Base-by-base conservation (phyloP, 2,329 filamentous ascomycete genomes). In the Penicillium nordicum region DNA sequence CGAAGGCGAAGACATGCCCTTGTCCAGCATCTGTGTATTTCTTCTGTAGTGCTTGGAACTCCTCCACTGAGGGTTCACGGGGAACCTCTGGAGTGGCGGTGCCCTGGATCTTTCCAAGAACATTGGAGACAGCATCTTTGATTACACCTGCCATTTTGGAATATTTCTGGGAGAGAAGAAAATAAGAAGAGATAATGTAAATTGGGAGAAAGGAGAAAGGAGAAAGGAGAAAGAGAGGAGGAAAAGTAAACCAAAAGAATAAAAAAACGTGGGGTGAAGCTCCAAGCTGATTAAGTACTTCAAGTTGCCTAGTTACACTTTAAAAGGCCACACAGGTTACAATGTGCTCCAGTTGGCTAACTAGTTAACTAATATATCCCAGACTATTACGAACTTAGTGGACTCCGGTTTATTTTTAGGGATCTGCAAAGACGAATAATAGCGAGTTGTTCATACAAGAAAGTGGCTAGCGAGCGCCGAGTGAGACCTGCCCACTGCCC, bases 1-100 rank as follows among this genome's bases (percentile, higher is more conserved):
- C 96, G 77, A 92, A 97, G 56, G 87, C 82, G 70, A 95, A 91
- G 62, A 95, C 89, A 63, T 96, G 91, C 55, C 84, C 88, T 76
- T 96, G 91, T 32, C 82, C 84, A 46, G 88, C 89, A 64, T 86
- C 82, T 60, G 83, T 79, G 78, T 92, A 96, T 72, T 88, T 88
- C 62, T 87, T 78, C 74, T 84, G 84, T 40, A 95, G 83, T 65
- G 84, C 76, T 54, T 84, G 80, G 67, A 92, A 78, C 70, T 90
- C 83, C 61, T 89, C 84, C 56, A 84, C 74, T 37, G 84, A 82
- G 57, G 90, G 80, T 62, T 75, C 80, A 65, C 71, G 78, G 63
- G 64, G 72, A 58, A 63, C 72, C 65, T 66, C 75, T 71, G 69
- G 72, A 34, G 63, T 46, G 44, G 30, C 11, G 30, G 69, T 63